Base-by-base conservation (phyloP, 2,329 filamentous ascomycete species). In the Nothophoma quercina region DNA sequence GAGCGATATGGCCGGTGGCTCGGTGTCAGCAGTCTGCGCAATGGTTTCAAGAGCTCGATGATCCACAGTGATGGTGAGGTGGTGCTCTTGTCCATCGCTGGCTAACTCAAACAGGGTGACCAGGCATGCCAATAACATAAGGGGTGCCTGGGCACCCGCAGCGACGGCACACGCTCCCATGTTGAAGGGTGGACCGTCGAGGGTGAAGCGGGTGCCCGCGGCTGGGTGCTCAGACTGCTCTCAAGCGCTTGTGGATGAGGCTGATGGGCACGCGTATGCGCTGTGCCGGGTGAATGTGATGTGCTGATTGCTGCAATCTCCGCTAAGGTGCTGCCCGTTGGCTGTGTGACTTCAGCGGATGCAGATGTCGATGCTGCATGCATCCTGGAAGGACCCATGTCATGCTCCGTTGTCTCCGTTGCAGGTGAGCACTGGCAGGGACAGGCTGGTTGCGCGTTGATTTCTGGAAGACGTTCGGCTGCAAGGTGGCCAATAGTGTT, bases 381-480 rank as follows among this genome's bases (percentile, higher is more conserved):
- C 56, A 52, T 49, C 51, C 59, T 60, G 55, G 51, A 56, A 46
- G 43, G 55, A 32, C 44, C 56, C 61, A 56, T 64, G 63, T 59
- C 56, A 55, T 58, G 49, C 48, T 56, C 55, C 48, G 57, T 51
- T 39, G 46, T 49, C 52, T 60, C 60, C 62, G 62, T 65, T 61
- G 53, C 53, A 58, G 51, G 51, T 49, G 50, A 43, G 42, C 44
- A 44, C 41, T 45, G 22, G 51, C 65, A 66, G 58, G 63, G 65
- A 21, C 22, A 34, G 33, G 49, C 48, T 58, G 51, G 63, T 45
- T 39, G 51, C 55, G 62, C 45, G 56, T 59, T 61, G 66, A 62
- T 68, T 69, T 71, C 69, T 71, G 69, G 67, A 72, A 71, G 65
- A 60, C 64, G 62, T 56, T 71, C 62, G 63, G 61, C 55, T 64